These are phyloP conservation scores for Athelia sp. DNA, from an alignment of 1,284 basidiomycete species.

Conservation along the genomic window DNA sequence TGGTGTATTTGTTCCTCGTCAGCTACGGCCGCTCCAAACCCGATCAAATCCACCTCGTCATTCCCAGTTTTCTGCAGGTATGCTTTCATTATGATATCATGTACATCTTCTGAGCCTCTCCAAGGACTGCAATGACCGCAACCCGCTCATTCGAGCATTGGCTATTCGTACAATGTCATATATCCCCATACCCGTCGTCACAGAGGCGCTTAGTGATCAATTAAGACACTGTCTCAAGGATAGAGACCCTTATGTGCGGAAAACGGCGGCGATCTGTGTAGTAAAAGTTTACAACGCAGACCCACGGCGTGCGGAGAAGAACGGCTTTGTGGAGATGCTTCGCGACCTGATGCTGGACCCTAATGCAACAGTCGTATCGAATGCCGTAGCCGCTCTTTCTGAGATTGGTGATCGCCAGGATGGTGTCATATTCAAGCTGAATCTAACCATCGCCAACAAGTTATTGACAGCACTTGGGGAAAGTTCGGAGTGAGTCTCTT, in stretches of 20 bases:
- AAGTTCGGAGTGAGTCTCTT: slow-evolving; percentile 77
- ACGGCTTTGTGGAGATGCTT: slow-evolving; percentile 81
- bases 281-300: slow-evolving; percentile 89
- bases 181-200: slow-evolving; percentile 81
- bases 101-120: slow-evolving; percentile 6
- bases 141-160: slow-evolving; percentile 88
- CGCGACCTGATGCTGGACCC: slow-evolving; percentile 87
- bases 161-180: slow-evolving; percentile 97
- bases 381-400: slow-evolving; percentile 90
- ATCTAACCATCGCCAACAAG: slow-evolving; percentile 79
- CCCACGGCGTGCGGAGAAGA: slow-evolving; percentile 77
- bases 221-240: slow-evolving; percentile 86
- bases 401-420: slow-evolving; percentile 91
- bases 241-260: slow-evolving; percentile 91
- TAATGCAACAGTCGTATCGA: slow-evolving; percentile 93
- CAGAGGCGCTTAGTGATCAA: slow-evolving; percentile 80
- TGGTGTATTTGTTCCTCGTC: slow-evolving; percentile 91
- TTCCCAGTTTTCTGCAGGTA: slow-evolving; percentile 87
- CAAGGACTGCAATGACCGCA: slow-evolving; percentile 88
- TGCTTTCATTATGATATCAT: slow-evolving; percentile 9
- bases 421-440: slow-evolving; percentile 84
- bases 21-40: slow-evolving; percentile 89
- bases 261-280: slow-evolving; percentile 92
- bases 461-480: slow-evolving; percentile 81
- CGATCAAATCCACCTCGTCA: slow-evolving; percentile 84